Evolutionary conservation across 2,329 filamentous ascomycete species (phyloP).

Genomic region (Pseudogymnoascus sp.): DNA sequence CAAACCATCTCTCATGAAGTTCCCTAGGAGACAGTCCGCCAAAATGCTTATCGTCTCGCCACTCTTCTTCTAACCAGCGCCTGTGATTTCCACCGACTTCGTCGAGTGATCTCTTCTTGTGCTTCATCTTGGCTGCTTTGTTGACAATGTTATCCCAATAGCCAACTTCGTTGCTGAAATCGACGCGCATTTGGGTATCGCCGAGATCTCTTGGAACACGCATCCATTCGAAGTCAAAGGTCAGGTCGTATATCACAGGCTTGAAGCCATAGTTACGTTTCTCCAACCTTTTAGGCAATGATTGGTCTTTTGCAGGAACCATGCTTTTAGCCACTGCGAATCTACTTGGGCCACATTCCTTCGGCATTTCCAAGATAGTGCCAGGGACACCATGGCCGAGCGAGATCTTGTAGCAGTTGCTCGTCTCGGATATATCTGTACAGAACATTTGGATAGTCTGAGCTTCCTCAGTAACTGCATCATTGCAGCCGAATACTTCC

Average conservation of each 20-base stretch:
- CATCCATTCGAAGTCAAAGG: slow-evolving; percentile 35
- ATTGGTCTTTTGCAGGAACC: slow-evolving; percentile 17
- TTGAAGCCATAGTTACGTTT: not conserved
- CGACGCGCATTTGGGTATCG: slow-evolving; percentile 32
- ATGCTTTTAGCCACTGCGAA: slow-evolving; percentile 25
- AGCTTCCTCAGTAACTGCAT: slow-evolving; percentile 17
- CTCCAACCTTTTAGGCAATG: slow-evolving; percentile 19
- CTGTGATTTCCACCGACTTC: slow-evolving; percentile 22
- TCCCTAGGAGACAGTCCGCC: slow-evolving; percentile 18
- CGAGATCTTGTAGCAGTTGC: slow-evolving; percentile 25
- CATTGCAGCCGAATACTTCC: slow-evolving; percentile 27
- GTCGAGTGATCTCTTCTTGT: slow-evolving; percentile 10
- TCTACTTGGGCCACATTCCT: slow-evolving; percentile 22
- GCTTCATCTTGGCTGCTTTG: not conserved
- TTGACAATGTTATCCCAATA: slow-evolving; percentile 33
- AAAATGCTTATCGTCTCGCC: slow-evolving; percentile 24
- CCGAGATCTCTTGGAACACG: slow-evolving; percentile 28
- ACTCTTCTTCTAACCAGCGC: slow-evolving; percentile 27
- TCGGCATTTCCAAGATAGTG: slow-evolving; percentile 27
- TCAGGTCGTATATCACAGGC: slow-evolving; percentile 30
- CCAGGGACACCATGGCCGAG: slow-evolving; percentile 24
- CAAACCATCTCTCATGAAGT: slow-evolving; percentile 28
- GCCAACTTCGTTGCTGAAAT: slow-evolving; percentile 32
- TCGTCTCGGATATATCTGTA: slow-evolving; percentile 18
- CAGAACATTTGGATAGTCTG: slow-evolving; percentile 26